Base-by-base conservation (phyloP, 768 basidiomycete genomes). In the Collybiopsis confluens region DNA sequence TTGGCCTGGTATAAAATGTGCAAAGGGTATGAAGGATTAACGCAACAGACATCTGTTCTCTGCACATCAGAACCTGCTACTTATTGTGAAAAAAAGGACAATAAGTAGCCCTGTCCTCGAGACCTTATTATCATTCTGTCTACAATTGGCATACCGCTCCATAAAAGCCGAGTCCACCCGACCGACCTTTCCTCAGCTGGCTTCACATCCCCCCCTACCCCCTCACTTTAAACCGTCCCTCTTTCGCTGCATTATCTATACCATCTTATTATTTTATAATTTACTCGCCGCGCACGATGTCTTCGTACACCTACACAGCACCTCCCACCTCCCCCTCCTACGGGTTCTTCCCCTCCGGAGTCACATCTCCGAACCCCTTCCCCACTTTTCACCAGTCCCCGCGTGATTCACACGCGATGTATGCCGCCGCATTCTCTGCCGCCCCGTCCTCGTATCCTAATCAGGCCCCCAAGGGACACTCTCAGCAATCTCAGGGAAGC, bases 311-410 rank as follows among this genome's bases (percentile, higher is more conserved):
- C 52, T 75, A 72, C 68, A 64, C 69, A 37, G 61, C 72, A 18
- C 58, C 70, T 26, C 77, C 82, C 54, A 62, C 79, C 27, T 82
- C 83, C 2, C 82, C 83, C 54, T 75, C 75, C 3, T 81, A 68
- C 60, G 81, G 80, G 54, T 76, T 83, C 70, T 85, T 86, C 72
- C 83, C 83, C 30, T 65, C 73, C 15, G 76, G 75, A 47, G 70
- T 77, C 4, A 72, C 81, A 21, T 76, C 77, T 11, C 82, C 83
- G 50, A 80, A 83, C 53, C 78, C 82, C 11, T 84, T 86, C 64
- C 64, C 71, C 10, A 61, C 73, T 41, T 73, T 85, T 52, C 78
- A 83, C 64, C 79, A 80, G 66, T 76, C 81, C 60, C 84, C 84
- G 36, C 81, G 84, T 49, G 80, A 84, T 59, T 63, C 72, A 3